Base-by-base conservation (phyloP, 2,329 filamentous ascomycete species). In the Aspergillus ochraceus region DNA sequence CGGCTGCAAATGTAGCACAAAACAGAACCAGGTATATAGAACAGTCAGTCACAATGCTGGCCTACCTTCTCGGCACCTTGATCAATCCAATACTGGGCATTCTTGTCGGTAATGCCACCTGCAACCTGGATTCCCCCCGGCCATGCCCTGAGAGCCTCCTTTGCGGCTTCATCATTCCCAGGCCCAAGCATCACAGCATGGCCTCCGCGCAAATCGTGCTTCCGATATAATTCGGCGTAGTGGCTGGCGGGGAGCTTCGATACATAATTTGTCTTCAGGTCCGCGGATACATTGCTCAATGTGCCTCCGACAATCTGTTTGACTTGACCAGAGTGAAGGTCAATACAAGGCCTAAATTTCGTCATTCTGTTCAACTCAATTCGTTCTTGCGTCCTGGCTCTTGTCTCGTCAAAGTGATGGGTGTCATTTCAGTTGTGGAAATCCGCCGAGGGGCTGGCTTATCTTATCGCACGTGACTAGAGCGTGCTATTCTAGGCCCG, bases 241-340 rank as follows among this genome's bases (percentile, higher is more conserved):
- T 97, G 84, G 4, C 86, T 85, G 2, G 95, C 87, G 10, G 93
- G 90, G 62, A 94, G 88, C 52, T 88, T 85, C 10, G 95, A 97
- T 62, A 97, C 89, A 80, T 92, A 93, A 78, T 99, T 99, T 52
- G 94, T 98, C 79, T 92, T 90, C 58, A 98, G 84, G 58, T 85
- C 82, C 6, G 83, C 75, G 1, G 85, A 85, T 9, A 83, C 76
- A 73, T 85, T 85, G 78, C 90, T 89, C 63, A 99, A 85, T 1
- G 95, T 98, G 60, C 95, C 94, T 68, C 95, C 95, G 46, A 99
- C 93, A 68, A 99, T 99, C 77, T 99, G 95, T 81, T 99, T 99
- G 60, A 99, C 95, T 74, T 94, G 89, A 14, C 95, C 95, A n/a
- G 93, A 89, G 77, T 99, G 95, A 55, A 99, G 86, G 79, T 99